Evolutionary conservation across 257 asterid genomes (phyloP), one percentile per base, ranked within the genome.

Genomic region (Leptodermis oblonga): DNA sequence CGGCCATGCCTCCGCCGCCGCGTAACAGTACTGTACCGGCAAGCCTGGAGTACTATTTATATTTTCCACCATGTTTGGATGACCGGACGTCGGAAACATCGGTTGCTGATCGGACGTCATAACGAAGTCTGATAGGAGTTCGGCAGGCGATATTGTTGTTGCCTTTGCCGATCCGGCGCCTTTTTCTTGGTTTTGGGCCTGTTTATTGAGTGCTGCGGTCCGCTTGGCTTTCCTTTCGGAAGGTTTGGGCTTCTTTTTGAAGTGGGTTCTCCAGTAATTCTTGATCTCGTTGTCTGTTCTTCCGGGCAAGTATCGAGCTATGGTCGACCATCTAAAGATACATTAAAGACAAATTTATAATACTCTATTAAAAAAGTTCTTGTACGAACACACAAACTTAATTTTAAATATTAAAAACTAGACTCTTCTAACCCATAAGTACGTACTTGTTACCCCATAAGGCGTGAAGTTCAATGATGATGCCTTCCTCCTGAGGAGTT

Each of bases 381-480:
- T n/a, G n/a, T n/a, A n/a, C n/a, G n/a, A n/a, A n/a, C n/a, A n/a
- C n/a, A n/a, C n/a, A n/a, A n/a, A n/a, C n/a, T n/a, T n/a, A n/a
- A n/a, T n/a, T n/a, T n/a, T n/a, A n/a, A n/a, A n/a, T n/a, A n/a
- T n/a, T n/a, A n/a, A n/a, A n/a, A n/a, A n/a, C n/a, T n/a, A n/a
- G n/a, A n/a, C n/a, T n/a, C n/a, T n/a, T n/a, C n/a, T n/a, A n/a
- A n/a, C n/a, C n/a, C n/a, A n/a, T n/a, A n/a, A 18, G 51, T 18
- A 52, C 59, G 65, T 77, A 80, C 87, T 75, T 83, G 80, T 82
- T 82, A 10, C 87, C 85, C 83, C 83, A 83, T 5, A 83, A 72
- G 52, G 81, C 85, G 68, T 83, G 87, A 26, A 82, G 76, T 65
- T 83, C 83, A 45, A 77, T 74, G 30, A 83, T 83, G 74, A 83